Conservation (phyloP, 2,329 filamentous ascomycete genomes). For the Colletotrichum melonis region DNA sequence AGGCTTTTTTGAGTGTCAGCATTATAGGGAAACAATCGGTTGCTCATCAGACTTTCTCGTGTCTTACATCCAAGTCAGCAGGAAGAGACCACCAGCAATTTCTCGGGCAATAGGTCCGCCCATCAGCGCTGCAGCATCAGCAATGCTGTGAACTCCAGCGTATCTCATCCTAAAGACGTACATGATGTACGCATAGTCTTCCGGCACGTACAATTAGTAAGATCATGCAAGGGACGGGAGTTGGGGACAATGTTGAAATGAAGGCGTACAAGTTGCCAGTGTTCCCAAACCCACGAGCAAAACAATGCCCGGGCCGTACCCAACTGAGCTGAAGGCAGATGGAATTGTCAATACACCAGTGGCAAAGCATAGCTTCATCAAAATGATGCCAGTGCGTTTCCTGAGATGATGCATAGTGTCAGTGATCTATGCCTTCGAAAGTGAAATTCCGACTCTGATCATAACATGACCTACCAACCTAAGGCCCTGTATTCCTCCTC, state of each 20-base stretch:
- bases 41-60: too few relatives aligned
- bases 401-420: conserved; percentile 9
- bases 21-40: too few relatives aligned
- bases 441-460: too few relatives aligned
- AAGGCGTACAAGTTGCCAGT: conserved; percentile 39
- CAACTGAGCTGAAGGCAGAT: conserved; percentile 39
- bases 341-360: conserved; percentile 43
- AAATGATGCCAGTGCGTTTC: conserved; percentile 39
- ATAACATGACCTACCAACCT: too few relatives aligned
- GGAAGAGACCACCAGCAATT: too few relatives aligned
- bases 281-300: conserved; percentile 38
- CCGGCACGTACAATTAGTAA: not conserved
- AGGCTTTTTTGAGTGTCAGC: too few relatives aligned
- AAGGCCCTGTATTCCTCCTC: too few relatives aligned
- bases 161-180: conserved; percentile 41
- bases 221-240: too few relatives aligned
- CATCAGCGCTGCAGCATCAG: conserved; percentile 40
- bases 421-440: too few relatives aligned
- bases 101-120: conserved; percentile 18
- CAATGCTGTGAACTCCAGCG: conserved; percentile 41
- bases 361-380: conserved; percentile 41
- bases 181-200: conserved; percentile 43
- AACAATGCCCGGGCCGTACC: conserved; percentile 38
- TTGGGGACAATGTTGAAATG: too few relatives aligned
- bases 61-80: too few relatives aligned